Base-by-base conservation (phyloP, 495 filamentous ascomycete species). In the Aspergillus bertholletiae region DNA sequence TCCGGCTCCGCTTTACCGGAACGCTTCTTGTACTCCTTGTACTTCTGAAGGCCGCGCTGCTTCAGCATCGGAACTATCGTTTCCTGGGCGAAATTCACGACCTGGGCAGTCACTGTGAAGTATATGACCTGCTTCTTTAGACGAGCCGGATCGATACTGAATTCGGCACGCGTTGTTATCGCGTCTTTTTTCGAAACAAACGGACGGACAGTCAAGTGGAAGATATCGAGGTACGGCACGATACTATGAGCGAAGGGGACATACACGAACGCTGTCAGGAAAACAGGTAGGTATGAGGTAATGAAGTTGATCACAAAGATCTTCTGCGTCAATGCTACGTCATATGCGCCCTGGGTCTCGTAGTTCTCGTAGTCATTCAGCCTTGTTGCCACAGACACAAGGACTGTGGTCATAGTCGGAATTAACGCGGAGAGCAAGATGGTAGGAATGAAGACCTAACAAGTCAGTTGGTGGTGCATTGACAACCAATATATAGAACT, bases 271-370 rank as follows among this genome's bases (percentile, higher is more conserved):
- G 94, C 92, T 0, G 94, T 97, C 13, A 98, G 76, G 69, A 96
- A 87, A 27, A 98, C 84, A 0, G 90, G 88, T 3, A 96, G 82
- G 64, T 97, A 98, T 0, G 94, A 97, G 12, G 91, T 96, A 64
- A 98, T 94, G 64, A 97, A 96, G 74, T 98, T 97, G 58, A 98
- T 80, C 21, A 98, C 83, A 59, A 98, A 97, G 40, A 96, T 83
- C 71, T 98, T 98, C 62, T 84, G 83, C 3, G 90, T 92, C 64
- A 97, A 77, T 2, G 91, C 87, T 3, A 82, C 80, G 57, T 95
- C 85, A 57, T 97, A 90, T 1, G 82, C 78, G 50, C 88, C 85
- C 17, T 82, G 77, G 0, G 91, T 97, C 65, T 95, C 88, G 70
- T 96, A 93, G 68, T 98, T 98, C 63, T 98, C 94, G 57, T 83